A percentile compares a stretch with the other conserved stretches of the same genome.
phyloP scores from a whole-genome alignment of 2,329 filamentous ascomycete species.

The Domatiomyces globalis region DNA sequence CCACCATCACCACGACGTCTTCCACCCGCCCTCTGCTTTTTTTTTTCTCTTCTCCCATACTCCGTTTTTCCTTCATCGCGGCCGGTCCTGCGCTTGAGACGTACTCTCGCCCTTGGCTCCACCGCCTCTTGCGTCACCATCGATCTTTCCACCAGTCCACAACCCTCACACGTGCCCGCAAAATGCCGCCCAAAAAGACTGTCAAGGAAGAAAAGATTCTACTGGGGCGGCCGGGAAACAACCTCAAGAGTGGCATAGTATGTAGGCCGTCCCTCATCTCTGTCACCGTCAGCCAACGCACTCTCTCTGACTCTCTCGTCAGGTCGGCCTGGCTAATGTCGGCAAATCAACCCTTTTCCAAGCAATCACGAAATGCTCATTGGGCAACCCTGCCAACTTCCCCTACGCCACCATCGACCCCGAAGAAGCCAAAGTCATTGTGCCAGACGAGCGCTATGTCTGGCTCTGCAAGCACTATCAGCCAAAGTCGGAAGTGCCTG shows the following conservation, averaged over 20 bases:
- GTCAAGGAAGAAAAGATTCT: conserved; percentile 90
- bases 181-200: conserved; percentile 92
- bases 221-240: conserved; percentile 92
- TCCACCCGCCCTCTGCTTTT: conserved; percentile 5
- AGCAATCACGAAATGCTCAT: conserved; percentile 92
- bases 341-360: conserved; percentile 99
- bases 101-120: conserved; percentile 15
- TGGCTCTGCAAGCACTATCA: conserved; percentile 95
- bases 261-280: conserved; percentile 41
- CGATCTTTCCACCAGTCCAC: conserved; percentile 1
- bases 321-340: conserved; percentile 98
- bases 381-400: conserved; percentile 99
- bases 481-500: conserved; percentile 91
- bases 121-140: background rate
- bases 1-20: background rate
- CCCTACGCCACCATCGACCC: conserved; percentile 98
- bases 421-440: conserved; percentile 92
- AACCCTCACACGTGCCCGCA: conserved; percentile 37
- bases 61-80: conserved; percentile 42
- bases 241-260: conserved; percentile 94
- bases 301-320: conserved; percentile 11
- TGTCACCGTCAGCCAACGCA: conserved; percentile 1
- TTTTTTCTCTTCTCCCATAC: conserved; percentile 42
- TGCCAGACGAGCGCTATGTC: conserved; percentile 90
- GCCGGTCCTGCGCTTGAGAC: conserved; percentile 51